Evolutionary conservation across 2,329 filamentous ascomycete genomes (phyloP).

Genomic region (Didymella arachidicola): DNA sequence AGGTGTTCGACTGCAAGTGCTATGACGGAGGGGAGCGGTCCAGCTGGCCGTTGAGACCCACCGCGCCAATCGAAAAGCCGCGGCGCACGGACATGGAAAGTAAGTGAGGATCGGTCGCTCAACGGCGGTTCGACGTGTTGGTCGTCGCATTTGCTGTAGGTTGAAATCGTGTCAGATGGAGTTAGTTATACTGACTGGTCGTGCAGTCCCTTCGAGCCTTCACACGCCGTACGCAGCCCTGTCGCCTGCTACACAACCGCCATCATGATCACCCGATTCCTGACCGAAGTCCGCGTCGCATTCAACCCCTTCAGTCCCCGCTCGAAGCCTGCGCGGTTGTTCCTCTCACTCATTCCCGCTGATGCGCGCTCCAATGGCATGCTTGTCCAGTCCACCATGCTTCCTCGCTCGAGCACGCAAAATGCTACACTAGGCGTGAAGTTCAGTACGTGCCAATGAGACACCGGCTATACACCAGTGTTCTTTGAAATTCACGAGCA

Average conservation of each 20-base stretch:
- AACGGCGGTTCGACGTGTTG: slow-evolving; percentile 2
- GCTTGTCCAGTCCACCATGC: slow-evolving; percentile 77
- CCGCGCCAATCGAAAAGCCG: slow-evolving; percentile 20
- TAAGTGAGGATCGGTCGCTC: slow-evolving; percentile 11
- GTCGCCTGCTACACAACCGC: slow-evolving; percentile 4
- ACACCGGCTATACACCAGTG: background rate
- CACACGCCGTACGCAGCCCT: background rate
- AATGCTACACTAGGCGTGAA: slow-evolving; percentile 76
- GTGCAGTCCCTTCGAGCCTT: background rate
- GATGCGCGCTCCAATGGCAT: slow-evolving; percentile 76
- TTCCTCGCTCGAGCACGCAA: slow-evolving; percentile 74
- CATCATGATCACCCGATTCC: slow-evolving; percentile 83
- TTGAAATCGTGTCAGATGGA: background rate
- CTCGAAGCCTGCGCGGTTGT: slow-evolving; percentile 84
- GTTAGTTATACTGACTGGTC: background rate
- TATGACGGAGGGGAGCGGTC: slow-evolving; percentile 42
- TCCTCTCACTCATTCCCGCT: slow-evolving; percentile 84
- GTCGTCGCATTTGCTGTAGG: slow-evolving; percentile 6
- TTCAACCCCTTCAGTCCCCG: slow-evolving; percentile 90
- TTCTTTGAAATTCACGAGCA: background rate
- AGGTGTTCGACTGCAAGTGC: slow-evolving; percentile 37
- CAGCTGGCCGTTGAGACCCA: slow-evolving; percentile 27
- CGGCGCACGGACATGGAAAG: slow-evolving; percentile 33
- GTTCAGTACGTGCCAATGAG: slow-evolving; percentile 71
- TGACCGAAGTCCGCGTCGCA: slow-evolving; percentile 82